Percentiles rank a stretch among this genome's conserved stretches.
Conservation (phyloP, 495 filamentous ascomycete species). For the Hypoxylon fragiforme region DNA sequence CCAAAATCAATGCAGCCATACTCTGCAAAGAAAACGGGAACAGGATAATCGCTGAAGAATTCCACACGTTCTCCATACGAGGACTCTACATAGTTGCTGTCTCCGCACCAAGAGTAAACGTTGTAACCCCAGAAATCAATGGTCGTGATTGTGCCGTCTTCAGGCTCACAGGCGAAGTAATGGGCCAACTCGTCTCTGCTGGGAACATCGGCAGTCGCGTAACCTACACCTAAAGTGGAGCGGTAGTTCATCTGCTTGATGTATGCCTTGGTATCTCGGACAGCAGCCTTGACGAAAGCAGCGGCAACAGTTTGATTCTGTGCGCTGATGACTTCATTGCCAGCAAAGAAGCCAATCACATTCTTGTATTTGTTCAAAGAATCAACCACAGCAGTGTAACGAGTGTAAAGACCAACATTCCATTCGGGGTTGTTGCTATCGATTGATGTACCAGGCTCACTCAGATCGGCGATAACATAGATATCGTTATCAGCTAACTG, state of each 20-base stretch:
- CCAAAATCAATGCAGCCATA: conserved; percentile 80
- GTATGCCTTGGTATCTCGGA: conserved; percentile 94
- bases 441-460: conserved; percentile 77
- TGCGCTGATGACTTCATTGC: conserved; percentile 91
- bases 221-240: conserved; percentile 73
- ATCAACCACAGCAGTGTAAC: conserved; percentile 85
- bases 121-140: conserved; percentile 99
- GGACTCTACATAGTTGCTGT: conserved; percentile 69
- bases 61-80: conserved; percentile 76
- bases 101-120: conserved; percentile 97
- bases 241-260: conserved; percentile 66
- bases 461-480: conserved; percentile 90
- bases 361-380: conserved; percentile 78
- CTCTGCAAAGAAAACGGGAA: conserved; percentile 96
- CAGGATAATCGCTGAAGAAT: conserved; percentile 85
- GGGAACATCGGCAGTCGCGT: conserved; percentile 83
- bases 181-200: conserved; percentile 78
- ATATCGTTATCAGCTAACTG: conserved; percentile 82
- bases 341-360: conserved; percentile 93
- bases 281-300: conserved; percentile 94
- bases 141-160: conserved; percentile 52
- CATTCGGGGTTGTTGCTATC: conserved; percentile 76
- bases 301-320: conserved; percentile 78
- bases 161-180: conserved; percentile 86
- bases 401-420: conserved; percentile 70